Percentiles rank a stretch among this genome's conserved stretches.
These are phyloP conservation scores for Barnettozyma vustinii DNA, from an alignment of 805 yeast species.

Conservation along the genomic window DNA sequence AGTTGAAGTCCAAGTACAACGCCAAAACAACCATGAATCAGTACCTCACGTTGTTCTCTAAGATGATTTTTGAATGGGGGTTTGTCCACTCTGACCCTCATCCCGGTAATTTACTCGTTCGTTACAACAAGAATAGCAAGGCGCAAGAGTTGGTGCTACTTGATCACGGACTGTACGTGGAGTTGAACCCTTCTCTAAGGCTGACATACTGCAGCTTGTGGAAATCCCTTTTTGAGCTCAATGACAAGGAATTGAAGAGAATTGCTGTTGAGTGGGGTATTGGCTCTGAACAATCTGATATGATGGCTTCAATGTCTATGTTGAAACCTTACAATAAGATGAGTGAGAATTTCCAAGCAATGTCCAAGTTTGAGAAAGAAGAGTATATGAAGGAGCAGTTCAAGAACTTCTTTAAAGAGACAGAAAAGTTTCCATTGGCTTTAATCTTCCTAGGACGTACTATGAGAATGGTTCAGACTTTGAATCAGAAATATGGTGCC, in stretches of 20 bases:
- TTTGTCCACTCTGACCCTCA: constrained; percentile 71
- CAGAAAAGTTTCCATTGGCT: constrained; percentile 61
- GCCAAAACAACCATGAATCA: constrained; percentile 38
- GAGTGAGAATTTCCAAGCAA: constrained; percentile 24
- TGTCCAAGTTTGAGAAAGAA: constrained; percentile 38
- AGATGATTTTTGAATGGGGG: constrained; percentile 58
- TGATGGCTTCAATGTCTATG: constrained; percentile 52
- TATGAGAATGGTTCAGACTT: constrained; percentile 69
- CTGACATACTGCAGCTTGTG: constrained; percentile 56
- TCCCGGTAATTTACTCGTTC: constrained; percentile 68
- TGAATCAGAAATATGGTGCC: constrained; percentile 59
- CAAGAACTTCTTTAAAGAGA: constrained; percentile 51
- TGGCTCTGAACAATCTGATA: constrained; percentile 47
- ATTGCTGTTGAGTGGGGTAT: constrained; percentile 66
- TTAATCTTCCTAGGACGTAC: constrained; percentile 62
- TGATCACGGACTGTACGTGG: constrained; percentile 71
- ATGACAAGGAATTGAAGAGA: constrained; percentile 39
- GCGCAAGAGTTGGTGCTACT: constrained; percentile 57
- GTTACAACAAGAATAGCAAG: constrained; percentile 28
- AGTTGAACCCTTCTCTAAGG: constrained; percentile 45
- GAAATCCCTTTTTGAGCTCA: constrained; percentile 52
- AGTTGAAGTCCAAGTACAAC: constrained; percentile 35
- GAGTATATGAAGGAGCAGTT: constrained; percentile 41
- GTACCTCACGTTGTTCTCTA: constrained; percentile 44
- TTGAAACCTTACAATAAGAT: constrained; percentile 39